Evolutionary conservation across 2,329 filamentous ascomycete genomes (phyloP).

Genomic region (Podosphaera xanthii): DNA sequence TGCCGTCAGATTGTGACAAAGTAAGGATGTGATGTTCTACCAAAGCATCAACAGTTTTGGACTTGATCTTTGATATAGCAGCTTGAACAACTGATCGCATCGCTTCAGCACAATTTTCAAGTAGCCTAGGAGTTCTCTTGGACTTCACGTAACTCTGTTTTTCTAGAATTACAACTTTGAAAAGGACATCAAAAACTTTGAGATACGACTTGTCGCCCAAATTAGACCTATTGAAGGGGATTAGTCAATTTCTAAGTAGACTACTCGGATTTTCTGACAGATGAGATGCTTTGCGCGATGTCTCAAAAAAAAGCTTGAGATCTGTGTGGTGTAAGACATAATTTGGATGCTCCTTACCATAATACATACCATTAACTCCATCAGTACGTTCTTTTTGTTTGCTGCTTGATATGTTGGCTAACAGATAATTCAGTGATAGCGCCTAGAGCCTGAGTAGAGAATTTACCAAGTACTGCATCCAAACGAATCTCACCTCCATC

Average conservation of each 20-base stretch:
- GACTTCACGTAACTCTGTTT: conserved; percentile 38
- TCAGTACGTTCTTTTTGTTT: conserved; percentile 2
- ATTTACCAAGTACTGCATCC: conserved; percentile 4
- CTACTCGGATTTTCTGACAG: conserved; percentile 8
- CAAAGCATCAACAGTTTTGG: conserved; percentile 57
- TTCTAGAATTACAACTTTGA: conserved; percentile 43
- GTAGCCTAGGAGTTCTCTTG: conserved; percentile 29
- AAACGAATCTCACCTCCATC: conserved; percentile 4
- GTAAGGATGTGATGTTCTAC: conserved; percentile 64
- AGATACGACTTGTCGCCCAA: conserved; percentile 63
- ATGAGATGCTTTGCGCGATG: conserved; percentile 9
- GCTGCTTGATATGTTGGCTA: background rate
- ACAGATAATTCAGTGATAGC: background rate
- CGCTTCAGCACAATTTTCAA: conserved; percentile 47
- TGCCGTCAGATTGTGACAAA: conserved; percentile 35
- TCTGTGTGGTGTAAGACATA: conserved; percentile 7
- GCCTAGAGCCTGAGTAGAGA: background rate
- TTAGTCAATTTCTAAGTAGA: background rate
- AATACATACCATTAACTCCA: conserved; percentile 5
- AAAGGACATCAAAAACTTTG: conserved; percentile 59
- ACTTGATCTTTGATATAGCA: conserved; percentile 42
- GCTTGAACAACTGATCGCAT: conserved; percentile 50
- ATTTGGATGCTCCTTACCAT: background rate
- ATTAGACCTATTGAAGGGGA: conserved; percentile 12
- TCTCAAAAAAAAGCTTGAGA: conserved; percentile 13